Evolutionary conservation across 768 basidiomycete species (phyloP).

Genomic region (Neoboletus subvelutipes): DNA sequence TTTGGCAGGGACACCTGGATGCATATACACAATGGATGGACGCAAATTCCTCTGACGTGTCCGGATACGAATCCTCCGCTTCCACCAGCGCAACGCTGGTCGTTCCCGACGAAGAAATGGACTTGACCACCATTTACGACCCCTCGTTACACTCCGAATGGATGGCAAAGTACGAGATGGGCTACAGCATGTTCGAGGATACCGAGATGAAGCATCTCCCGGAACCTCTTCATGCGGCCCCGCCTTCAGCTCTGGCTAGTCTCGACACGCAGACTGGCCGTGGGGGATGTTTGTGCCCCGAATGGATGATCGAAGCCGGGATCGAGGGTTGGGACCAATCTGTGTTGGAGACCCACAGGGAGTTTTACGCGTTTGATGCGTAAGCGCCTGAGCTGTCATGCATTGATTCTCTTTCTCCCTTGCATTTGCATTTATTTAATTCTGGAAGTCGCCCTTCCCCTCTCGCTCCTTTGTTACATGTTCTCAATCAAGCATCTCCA

Average conservation of each 20-base stretch:
- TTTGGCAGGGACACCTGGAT: neutral
- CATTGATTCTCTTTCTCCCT: neutral
- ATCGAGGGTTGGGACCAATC: slow-evolving; percentile 14
- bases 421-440: neutral
- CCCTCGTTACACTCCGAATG: slow-evolving; percentile 5
- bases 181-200: neutral
- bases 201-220: neutral
- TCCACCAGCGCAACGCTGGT: neutral
- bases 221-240: neutral
- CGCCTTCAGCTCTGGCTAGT: neutral
- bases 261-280: neutral
- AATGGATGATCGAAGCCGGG: slow-evolving; percentile 15
- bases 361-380: neutral
- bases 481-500: neutral
- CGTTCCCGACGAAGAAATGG: neutral
- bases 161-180: slow-evolving; percentile 6
- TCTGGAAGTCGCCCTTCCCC: too few species aligned
- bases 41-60: neutral
- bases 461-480: neutral
- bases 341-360: neutral
- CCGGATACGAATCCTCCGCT: neutral
- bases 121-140: neutral
- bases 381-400: neutral
- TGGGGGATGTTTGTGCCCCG: slow-evolving; percentile 12
- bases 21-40: neutral